Percentiles rank a stretch among this genome's conserved stretches.
phyloP scores from a whole-genome alignment of 164 flowering plant genomes.

The Nelumbo lutea region DNA sequence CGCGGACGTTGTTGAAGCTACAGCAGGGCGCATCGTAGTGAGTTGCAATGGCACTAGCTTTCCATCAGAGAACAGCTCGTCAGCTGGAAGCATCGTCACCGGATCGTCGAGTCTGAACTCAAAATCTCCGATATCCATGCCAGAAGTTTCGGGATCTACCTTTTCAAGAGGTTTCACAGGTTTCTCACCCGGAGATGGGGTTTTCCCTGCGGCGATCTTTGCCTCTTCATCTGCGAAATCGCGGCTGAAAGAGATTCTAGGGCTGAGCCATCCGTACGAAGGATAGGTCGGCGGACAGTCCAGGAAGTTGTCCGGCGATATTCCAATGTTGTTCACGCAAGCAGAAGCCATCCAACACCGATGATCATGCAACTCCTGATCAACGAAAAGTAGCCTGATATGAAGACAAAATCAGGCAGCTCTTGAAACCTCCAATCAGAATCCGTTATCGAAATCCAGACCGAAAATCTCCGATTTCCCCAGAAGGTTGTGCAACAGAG shows the following conservation, averaged over 20 bases:
- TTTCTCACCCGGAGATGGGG: constrained; percentile 1
- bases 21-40: constrained; percentile 12
- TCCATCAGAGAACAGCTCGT: constrained; percentile 78
- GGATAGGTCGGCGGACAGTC: constrained; percentile 37
- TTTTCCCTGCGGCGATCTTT: constrained; percentile 7
- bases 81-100: constrained; percentile 80
- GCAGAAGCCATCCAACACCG: constrained; percentile 91
- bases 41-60: constrained; percentile 72
- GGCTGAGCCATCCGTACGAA: constrained; percentile 64
- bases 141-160: constrained; percentile 24
- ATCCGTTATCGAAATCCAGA: background rate
- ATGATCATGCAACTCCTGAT: constrained; percentile 4
- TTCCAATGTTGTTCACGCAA: constrained; percentile 63
- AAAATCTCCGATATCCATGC: constrained; percentile 46
- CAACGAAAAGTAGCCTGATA: background rate
- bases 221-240: constrained; percentile 36
- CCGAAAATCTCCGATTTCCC: background rate
- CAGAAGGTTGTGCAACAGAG: background rate
- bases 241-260: constrained; percentile 52
- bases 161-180: constrained; percentile 6
- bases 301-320: constrained; percentile 49
- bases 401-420: too few relatives aligned
- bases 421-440: background rate
- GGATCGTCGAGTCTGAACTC: constrained; percentile 86
- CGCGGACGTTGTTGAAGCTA: background rate